These are phyloP conservation scores for Salix suchowensis DNA, from an alignment of 345 rosid genomes.

Conservation along the genomic window DNA sequence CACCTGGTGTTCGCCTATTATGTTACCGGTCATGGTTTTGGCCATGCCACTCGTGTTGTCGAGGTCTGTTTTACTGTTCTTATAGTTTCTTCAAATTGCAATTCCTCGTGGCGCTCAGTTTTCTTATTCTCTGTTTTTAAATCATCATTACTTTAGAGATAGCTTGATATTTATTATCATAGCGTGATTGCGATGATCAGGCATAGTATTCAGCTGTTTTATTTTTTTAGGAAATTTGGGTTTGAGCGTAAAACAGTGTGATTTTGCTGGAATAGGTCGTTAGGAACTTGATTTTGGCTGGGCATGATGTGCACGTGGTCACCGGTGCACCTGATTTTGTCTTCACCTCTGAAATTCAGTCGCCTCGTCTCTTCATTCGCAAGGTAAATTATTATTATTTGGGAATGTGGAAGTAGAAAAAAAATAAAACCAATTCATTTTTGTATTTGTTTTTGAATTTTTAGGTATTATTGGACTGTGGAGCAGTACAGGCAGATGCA, in stretches of 20 bases:
- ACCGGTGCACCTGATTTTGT: conserved; percentile 98
- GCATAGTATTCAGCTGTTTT: too few relatives aligned
- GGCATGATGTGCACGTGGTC: conserved; percentile 95
- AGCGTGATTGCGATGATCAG: too few relatives aligned
- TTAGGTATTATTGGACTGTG: conserved; percentile 89
- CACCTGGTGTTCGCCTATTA: conserved; percentile 83
- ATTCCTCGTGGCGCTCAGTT: too few relatives aligned
- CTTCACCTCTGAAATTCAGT: conserved; percentile 81
- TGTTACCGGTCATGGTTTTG: conserved; percentile 98
- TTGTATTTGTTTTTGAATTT: background rate
- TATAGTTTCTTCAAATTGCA: too few relatives aligned
- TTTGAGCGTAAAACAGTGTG: too few relatives aligned
- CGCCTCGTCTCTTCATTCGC: conserved; percentile 80
- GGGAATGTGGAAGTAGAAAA: too few relatives aligned
- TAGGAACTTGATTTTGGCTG: conserved; percentile 82
- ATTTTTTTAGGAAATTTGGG: too few relatives aligned
- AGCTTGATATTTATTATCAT: too few relatives aligned
- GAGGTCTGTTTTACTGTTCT: conserved; percentile 44
- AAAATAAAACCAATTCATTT: too few relatives aligned
- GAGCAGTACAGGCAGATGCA: conserved; percentile 98
- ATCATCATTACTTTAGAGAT: too few relatives aligned
- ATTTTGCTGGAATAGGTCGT: conserved; percentile 48
- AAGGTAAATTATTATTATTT: conserved; percentile 38
- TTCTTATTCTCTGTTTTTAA: too few relatives aligned
- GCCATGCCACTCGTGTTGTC: conserved; percentile 98